phyloP scores from a whole-genome alignment of 768 basidiomycete species.

The Lyophyllum shimeji region DNA sequence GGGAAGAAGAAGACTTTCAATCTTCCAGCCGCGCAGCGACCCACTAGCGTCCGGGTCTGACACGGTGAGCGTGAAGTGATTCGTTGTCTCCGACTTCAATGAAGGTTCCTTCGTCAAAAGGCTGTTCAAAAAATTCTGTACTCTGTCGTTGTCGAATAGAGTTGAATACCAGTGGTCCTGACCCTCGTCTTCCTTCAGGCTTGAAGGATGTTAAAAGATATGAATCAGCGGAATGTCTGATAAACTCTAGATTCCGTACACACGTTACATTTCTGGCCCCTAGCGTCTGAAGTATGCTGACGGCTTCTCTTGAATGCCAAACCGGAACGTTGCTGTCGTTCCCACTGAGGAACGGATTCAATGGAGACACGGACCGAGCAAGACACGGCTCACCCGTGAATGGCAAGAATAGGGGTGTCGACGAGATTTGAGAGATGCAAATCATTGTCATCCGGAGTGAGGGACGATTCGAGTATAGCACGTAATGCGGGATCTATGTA shows the following conservation, averaged over 20 bases:
- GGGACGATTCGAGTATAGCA: constrained; percentile 68
- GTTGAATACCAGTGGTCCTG: constrained; percentile 71
- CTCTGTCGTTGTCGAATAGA: constrained; percentile 53
- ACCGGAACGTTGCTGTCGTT: constrained; percentile 85
- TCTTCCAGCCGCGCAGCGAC: constrained; percentile 66
- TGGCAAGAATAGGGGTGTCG: constrained; percentile 65
- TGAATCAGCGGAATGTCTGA: background rate
- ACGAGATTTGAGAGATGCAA: constrained; percentile 78
- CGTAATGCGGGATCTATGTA: constrained; percentile 76
- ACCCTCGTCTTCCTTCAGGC: constrained; percentile 61
- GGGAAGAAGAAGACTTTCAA: constrained; percentile 57
- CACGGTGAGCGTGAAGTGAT: constrained; percentile 70
- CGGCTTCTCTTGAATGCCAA: constrained; percentile 75
- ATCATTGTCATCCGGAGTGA: constrained; percentile 88
- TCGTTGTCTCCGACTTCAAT: constrained; percentile 10
- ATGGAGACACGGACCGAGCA: constrained; percentile 1
- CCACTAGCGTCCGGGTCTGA: constrained; percentile 69
- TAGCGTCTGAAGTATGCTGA: constrained; percentile 55
- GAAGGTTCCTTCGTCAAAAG: constrained; percentile 14
- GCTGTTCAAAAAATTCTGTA: constrained; percentile 55
- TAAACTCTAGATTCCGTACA: background rate
- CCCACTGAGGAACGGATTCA: constrained; percentile 43
- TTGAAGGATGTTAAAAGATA: constrained; percentile 20
- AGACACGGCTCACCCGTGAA: constrained; percentile 70
- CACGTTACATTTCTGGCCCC: constrained; percentile 55